Evolutionary conservation across 2,329 filamentous ascomycete species (phyloP).

Genomic region (Alternaria alternata): DNA sequence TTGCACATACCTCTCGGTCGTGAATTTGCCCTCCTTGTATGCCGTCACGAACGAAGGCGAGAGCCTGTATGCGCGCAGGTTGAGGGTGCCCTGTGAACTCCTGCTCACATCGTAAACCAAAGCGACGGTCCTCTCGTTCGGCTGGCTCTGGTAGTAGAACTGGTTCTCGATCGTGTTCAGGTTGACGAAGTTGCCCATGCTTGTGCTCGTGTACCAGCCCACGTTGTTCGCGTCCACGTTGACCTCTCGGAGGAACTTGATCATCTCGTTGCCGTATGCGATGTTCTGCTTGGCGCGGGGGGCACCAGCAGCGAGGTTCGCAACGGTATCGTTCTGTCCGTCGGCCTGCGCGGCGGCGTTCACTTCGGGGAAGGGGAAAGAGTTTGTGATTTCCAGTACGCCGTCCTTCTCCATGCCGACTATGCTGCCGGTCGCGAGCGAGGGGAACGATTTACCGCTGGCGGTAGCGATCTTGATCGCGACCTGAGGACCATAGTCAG

Average conservation of each 20-base stretch:
- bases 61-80: constrained; percentile 88
- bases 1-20: constrained; percentile 80
- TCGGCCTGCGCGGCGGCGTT: constrained; percentile 68
- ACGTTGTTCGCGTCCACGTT: constrained; percentile 98
- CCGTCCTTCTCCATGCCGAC: constrained; percentile 90
- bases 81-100: constrained; percentile 89
- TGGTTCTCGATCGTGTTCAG: constrained; percentile 97
- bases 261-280: constrained; percentile 94
- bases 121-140: constrained; percentile 85
- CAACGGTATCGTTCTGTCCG: constrained; percentile 43
- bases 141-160: constrained; percentile 92
- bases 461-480: constrained; percentile 99
- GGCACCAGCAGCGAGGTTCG: constrained; percentile 79
- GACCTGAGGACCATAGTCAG: constrained; percentile 65
- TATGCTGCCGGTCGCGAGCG: constrained; percentile 85
- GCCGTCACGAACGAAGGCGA: constrained; percentile 87
- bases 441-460: constrained; percentile 86
- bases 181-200: constrained; percentile 98
- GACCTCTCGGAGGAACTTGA: constrained; percentile 93
- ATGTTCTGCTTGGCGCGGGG: constrained; percentile 91
- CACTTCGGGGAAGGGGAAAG: constrained; percentile 88
- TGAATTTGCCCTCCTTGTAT: constrained; percentile 98
- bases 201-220: constrained; percentile 98
- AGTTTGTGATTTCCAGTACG: constrained; percentile 89
- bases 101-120: constrained; percentile 95